Percentiles rank a stretch among this genome's conserved stretches.
phyloP scores from a whole-genome alignment of 2,329 filamentous ascomycete species.

The Chlorencoelia australis region DNA sequence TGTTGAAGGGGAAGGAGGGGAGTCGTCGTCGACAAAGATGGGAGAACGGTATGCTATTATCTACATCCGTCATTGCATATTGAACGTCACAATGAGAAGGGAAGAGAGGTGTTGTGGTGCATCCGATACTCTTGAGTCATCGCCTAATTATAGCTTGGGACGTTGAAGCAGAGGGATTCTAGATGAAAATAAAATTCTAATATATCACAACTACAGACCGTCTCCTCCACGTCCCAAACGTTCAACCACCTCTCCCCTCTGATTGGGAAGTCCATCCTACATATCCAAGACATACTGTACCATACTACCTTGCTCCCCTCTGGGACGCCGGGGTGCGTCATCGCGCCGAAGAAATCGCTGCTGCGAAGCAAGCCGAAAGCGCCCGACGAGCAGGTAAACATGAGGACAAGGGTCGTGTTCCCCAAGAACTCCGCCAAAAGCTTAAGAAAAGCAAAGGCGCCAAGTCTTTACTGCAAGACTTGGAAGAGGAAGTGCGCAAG shows the following conservation, averaged over 20 bases:
- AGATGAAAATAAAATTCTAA: too few species aligned
- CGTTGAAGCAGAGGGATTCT: too few species aligned
- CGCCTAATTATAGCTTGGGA: too few species aligned
- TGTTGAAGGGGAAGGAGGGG: conserved; percentile 86
- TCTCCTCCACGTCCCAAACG: conserved; percentile 77
- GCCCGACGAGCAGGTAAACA: conserved; percentile 14
- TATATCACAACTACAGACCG: conserved; percentile 52
- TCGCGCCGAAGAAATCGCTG: conserved; percentile 39
- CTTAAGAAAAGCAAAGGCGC: conserved; percentile 72
- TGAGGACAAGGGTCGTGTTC: conserved; percentile 49
- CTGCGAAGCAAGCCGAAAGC: conserved; percentile 29
- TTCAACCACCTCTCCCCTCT: conserved; percentile 65
- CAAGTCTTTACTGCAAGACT: conserved; percentile 66
- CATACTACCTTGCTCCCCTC: conserved; percentile 79
- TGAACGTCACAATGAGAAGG: too few species aligned
- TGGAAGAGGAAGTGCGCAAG: conserved; percentile 74
- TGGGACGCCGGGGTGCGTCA: conserved; percentile 61
- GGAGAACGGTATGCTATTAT: too few species aligned
- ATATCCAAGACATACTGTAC: conserved; percentile 66
- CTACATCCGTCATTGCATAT: too few species aligned
- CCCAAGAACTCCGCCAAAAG: conserved; percentile 68
- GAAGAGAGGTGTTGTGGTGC: too few species aligned
- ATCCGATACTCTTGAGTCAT: too few species aligned
- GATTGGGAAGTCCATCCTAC: conserved; percentile 83
- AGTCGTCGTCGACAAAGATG: conserved; percentile 77